Base-by-base conservation (phyloP, 139 green algal genomes). In the Micractinium conductrix region DNA sequence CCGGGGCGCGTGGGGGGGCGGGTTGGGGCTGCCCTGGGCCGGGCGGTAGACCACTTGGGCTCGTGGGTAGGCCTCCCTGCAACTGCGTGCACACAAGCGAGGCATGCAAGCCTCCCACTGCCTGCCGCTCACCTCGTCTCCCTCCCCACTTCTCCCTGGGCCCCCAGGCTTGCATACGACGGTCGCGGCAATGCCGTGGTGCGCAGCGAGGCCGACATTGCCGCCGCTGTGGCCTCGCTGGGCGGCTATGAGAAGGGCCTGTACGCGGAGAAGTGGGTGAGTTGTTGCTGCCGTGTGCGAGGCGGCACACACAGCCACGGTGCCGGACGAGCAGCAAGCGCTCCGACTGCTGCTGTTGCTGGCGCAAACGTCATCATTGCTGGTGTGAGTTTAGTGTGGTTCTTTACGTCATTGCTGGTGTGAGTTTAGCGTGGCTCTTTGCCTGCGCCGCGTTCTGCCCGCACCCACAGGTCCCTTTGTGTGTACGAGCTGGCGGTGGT, bases 241-340 rank as follows among this genome's bases (percentile, higher is more conserved):
- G 95, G 95, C 19, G 95, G 95, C 62, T 97, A 91, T 58, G 86
- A 90, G 37, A 67, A 88, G 37, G 96, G 95, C 2, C 87, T 99
- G 73, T 99, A 99, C 84, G 96, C 93, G 4, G 97, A 99, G 89
- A 91, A 95, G 84, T 98, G 95, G 95, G 94, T 92, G n/a, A 91
- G 93, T n/a, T n/a, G n/a, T n/a, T n/a, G n/a, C n/a, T n/a, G n/a
- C n/a, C n/a, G n/a, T n/a, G n/a, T n/a, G n/a, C n/a, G n/a, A n/a
- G n/a, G n/a, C n/a, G n/a, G n/a, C n/a, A n/a, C n/a, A n/a, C n/a
- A n/a, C n/a, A n/a, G n/a, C n/a, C n/a, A n/a, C n/a, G n/a, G n/a
- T n/a, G n/a, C n/a, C n/a, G n/a, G n/a, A n/a, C n/a, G n/a, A n/a
- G n/a, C n/a, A n/a, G n/a, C n/a, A n/a, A n/a, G n/a, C n/a, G n/a